Evolutionary conservation across 768 basidiomycete species (phyloP).

Genomic region (Suillus decipiens): DNA sequence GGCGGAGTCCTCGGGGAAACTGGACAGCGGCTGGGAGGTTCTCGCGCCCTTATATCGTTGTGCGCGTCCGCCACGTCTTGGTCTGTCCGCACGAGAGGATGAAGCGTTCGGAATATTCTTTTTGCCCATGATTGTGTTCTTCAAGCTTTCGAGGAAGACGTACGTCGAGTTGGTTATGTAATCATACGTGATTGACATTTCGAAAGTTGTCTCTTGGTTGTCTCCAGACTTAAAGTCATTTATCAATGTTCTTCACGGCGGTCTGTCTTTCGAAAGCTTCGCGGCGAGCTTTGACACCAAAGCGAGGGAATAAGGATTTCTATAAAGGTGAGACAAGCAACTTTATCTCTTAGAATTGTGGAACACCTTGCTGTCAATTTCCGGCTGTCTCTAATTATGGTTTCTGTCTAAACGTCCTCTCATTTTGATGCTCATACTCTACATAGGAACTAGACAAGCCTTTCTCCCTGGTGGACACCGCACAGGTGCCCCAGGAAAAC

Average conservation of each 20-base stretch:
- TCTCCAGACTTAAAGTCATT: background rate
- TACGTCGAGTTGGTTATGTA: background rate
- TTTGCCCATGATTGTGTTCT: conserved; percentile 7
- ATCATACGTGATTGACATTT: background rate
- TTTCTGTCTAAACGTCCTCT: background rate
- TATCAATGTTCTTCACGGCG: conserved; percentile 66
- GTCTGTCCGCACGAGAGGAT: background rate
- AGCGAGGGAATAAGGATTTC: conserved; percentile 92
- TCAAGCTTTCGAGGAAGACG: background rate
- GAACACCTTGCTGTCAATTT: background rate
- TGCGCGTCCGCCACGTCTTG: conserved; percentile 9
- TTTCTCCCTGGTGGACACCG: conserved; percentile 80
- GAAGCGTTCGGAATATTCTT: conserved; percentile 5
- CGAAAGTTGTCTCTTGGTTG: background rate
- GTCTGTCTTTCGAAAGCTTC: conserved; percentile 82
- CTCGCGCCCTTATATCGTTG: background rate
- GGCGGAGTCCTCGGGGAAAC: conserved; percentile 29
- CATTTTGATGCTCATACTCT: background rate
- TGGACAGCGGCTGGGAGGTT: background rate
- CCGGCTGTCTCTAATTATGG: background rate
- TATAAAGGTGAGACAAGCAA: conserved; percentile 76
- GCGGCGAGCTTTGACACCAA: conserved; percentile 77
- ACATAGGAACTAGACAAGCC: conserved; percentile 78
- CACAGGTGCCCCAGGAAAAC: conserved; percentile 87
- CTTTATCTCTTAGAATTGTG: background rate